phyloP scores from a whole-genome alignment of 1,284 basidiomycete genomes.

The Sanghuangporus weigelae region DNA sequence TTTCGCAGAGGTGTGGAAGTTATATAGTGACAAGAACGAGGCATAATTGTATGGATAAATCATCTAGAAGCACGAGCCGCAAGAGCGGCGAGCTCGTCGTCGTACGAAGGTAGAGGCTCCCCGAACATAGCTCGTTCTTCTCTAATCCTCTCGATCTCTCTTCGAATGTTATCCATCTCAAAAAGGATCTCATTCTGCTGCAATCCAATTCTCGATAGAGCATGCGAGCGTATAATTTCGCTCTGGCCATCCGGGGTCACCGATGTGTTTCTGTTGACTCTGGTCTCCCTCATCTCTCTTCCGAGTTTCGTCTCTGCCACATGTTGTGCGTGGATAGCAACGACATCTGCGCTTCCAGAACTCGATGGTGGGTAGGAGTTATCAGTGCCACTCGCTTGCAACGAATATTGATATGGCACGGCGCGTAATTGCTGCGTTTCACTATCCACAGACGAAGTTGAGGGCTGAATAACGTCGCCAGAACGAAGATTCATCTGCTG shows the following conservation, averaged over 20 bases:
- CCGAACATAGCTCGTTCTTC: slow-evolving; percentile 9
- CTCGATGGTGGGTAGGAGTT: background rate
- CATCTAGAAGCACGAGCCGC: too few relatives aligned
- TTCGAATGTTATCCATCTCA: slow-evolving; percentile 23
- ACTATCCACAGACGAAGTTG: background rate
- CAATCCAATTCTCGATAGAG: background rate
- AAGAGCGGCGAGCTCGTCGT: background rate
- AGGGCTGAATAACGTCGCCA: slow-evolving; percentile 1
- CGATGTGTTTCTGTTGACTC: background rate
- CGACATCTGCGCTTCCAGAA: background rate
- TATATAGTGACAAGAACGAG: too few relatives aligned
- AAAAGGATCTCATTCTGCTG: slow-evolving; percentile 15
- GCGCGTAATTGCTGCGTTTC: background rate
- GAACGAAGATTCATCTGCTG: background rate
- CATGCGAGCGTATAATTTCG: background rate
- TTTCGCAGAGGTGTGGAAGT: too few relatives aligned
- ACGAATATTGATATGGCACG: background rate
- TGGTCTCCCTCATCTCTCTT: background rate
- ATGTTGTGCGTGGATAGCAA: background rate
- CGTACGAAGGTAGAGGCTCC: slow-evolving; percentile 9
- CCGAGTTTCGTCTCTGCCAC: background rate
- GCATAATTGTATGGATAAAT: too few relatives aligned
- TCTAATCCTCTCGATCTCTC: slow-evolving; percentile 24
- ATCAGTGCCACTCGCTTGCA: background rate
- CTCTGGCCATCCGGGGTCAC: background rate